Percentiles rank a stretch among this genome's conserved stretches.
Evolutionary conservation across 768 basidiomycete genomes (phyloP).

Genomic region (Rhodosporidiobolus odoratus): DNA sequence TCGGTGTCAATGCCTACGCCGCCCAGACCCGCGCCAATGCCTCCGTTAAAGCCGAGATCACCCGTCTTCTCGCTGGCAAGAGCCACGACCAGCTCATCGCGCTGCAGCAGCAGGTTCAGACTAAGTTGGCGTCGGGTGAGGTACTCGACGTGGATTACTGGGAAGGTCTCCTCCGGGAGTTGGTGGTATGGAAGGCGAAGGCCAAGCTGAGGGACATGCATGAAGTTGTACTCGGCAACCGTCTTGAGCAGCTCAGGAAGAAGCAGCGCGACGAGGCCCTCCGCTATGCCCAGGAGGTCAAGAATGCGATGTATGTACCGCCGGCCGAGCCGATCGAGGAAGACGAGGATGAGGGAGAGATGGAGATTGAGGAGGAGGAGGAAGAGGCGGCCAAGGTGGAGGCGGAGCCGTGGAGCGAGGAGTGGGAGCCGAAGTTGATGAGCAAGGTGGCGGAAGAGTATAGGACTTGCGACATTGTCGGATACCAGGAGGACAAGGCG

Average conservation of each 20-base stretch:
- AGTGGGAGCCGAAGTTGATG: slow-evolving; percentile 28
- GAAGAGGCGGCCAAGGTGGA: slow-evolving; percentile 77
- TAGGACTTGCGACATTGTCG: slow-evolving; percentile 68
- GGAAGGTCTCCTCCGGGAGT: slow-evolving; percentile 83
- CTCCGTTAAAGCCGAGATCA: slow-evolving; percentile 73
- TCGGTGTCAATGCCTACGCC: slow-evolving; percentile 40
- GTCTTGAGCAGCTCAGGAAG: slow-evolving; percentile 90
- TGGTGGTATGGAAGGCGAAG: slow-evolving; percentile 98
- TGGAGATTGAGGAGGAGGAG: slow-evolving; percentile 64
- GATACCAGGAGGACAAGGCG: slow-evolving; percentile 55
- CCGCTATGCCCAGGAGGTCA: slow-evolving; percentile 79
- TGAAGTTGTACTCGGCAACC: slow-evolving; percentile 92
- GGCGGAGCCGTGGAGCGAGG: slow-evolving; percentile 49
- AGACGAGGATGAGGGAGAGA: slow-evolving; percentile 48
- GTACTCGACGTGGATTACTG: slow-evolving; percentile 97
- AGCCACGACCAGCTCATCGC: slow-evolving; percentile 73
- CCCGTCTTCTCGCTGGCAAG: slow-evolving; percentile 73
- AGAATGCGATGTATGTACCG: slow-evolving; percentile 54
- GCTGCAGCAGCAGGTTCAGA: slow-evolving; percentile 79
- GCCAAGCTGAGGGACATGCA: slow-evolving; percentile 86
- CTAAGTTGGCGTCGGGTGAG: slow-evolving; percentile 82
- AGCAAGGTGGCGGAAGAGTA: slow-evolving; percentile 59
- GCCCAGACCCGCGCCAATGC: slow-evolving; percentile 42
- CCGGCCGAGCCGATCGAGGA: slow-evolving; percentile 54
- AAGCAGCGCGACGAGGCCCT: slow-evolving; percentile 92